These are phyloP conservation scores for Fraxinus platypoda DNA, from an alignment of 305 asterid genomes.

Conservation along the genomic window DNA sequence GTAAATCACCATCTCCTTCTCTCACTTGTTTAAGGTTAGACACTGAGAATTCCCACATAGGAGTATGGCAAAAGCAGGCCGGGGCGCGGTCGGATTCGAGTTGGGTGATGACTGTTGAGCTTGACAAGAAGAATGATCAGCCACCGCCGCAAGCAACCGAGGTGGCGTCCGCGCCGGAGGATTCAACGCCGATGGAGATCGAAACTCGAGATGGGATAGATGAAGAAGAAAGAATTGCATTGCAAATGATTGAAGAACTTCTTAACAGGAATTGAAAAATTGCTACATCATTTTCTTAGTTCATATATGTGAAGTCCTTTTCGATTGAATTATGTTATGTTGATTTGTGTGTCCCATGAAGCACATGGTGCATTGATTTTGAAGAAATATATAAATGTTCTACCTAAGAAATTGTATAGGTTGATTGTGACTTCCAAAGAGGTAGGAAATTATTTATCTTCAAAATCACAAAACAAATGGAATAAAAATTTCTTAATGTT, in stretches of 20 bases:
- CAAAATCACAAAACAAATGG: neutral
- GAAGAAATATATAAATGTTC: neutral
- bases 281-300: neutral
- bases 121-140: constrained; percentile 41
- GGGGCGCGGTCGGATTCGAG: constrained; percentile 68
- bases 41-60: constrained; percentile 83
- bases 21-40: constrained; percentile 89
- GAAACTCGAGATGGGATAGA: constrained; percentile 38
- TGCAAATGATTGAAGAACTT: constrained; percentile 94
- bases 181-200: neutral
- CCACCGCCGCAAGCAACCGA: neutral
- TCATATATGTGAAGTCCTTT: neutral
- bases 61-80: constrained; percentile 99
- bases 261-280: constrained; percentile 56
- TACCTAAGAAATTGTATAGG: neutral
- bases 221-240: constrained; percentile 81
- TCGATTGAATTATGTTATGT: neutral
- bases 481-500: neutral
- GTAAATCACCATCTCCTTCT: constrained; percentile 85
- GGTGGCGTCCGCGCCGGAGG: neutral
- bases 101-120: constrained; percentile 96
- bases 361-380: neutral
- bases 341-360: neutral
- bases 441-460: neutral
- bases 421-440: neutral